Evolutionary conservation across 1,284 basidiomycete species (phyloP), one percentile per base, ranked within the genome.

Genomic region (Malassezia psittaci): DNA sequence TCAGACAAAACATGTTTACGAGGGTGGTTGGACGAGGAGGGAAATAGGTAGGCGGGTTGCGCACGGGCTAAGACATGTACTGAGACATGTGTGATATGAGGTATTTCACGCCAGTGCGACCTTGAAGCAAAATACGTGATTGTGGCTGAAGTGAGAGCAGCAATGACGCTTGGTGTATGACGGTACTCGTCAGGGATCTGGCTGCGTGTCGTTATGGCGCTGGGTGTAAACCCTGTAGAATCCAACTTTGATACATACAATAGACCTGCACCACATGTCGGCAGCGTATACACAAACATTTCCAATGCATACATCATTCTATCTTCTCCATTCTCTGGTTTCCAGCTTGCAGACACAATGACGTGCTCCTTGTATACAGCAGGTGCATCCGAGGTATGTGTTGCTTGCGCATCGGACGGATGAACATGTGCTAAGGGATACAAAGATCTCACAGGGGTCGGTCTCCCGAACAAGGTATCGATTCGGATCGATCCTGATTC

Each of bases 221-320:
- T 35, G 4, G 67, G 70, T 0, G 79, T 82, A 62, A 87, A 88
- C 0, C 91, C 91, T 0, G 89, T 90, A 12, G 90, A 85, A 74
- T 96, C 94, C 52, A 96, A 83, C 76, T 98, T 98, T 48, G 88
- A 87, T 44, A 96, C 80, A 76, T 96, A 96, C 19, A 98, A 77
- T 35, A 98, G 81, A 1, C 83, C 83, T 52, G 81, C 82, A 2
- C 79, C 80, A 1, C 85, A 84, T 2, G 81, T 66, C 4, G 86
- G 85, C 46, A 87, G 69, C 42, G 83, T 82, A 79, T 90, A 96
- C 33, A 96, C 77, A 52, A 79, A 82, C 0, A 84, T 86, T 68
- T 93, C 89, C 60, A 96, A 81, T 1, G 85, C 93, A 7, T 84
- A 81, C 29, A 88, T 82, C 15, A 87, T 77, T 43, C 62, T 39